A percentile compares a stretch with the other conserved stretches of the same genome.
Evolutionary conservation across 176 grass and related monocot species (phyloP).

Genomic region (Tillandsia leiboldiana): DNA sequence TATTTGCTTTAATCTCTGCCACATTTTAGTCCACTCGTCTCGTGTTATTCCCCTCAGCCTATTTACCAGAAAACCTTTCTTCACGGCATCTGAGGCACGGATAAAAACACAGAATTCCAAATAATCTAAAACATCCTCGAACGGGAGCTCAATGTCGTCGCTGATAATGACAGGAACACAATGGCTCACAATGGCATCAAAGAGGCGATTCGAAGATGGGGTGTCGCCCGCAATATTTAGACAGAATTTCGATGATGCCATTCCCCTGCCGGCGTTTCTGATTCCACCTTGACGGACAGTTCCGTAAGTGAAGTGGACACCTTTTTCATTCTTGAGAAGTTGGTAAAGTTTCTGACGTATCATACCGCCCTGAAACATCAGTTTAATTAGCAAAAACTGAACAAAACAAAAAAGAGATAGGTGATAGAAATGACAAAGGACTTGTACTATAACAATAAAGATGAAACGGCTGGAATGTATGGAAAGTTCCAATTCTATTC

Average conservation of each 20-base stretch:
- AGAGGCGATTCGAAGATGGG: conserved; percentile 80
- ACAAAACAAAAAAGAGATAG: not conserved
- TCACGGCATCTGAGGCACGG: conserved; percentile 38
- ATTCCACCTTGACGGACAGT: conserved; percentile 66
- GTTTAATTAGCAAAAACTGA: not conserved
- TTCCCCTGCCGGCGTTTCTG: conserved; percentile 44
- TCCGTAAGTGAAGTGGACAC: conserved; percentile 72
- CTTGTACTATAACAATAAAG: not conserved
- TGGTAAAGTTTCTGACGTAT: conserved; percentile 54
- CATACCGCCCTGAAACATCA: conserved; percentile 54
- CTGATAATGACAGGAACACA: conserved; percentile 72
- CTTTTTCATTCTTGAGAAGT: conserved; percentile 57
- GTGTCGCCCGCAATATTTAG: conserved; percentile 15
- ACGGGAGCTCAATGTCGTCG: conserved; percentile 80
- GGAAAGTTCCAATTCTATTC: too few species aligned
- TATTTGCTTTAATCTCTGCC: conserved; percentile 43
- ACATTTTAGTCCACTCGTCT: conserved; percentile 60
- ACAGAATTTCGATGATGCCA: conserved; percentile 22
- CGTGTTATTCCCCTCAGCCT: conserved; percentile 28
- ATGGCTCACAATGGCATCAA: conserved; percentile 70
- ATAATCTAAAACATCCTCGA: conserved; percentile 84
- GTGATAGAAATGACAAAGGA: not conserved
- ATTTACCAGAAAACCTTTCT: conserved; percentile 31
- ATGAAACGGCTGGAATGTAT: too few species aligned
- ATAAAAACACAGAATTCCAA: conserved; percentile 80